Percentiles rank a stretch among this genome's conserved stretches.
Conservation (phyloP, 1,284 basidiomycete genomes). For the Trichosporon sp. region DNA sequence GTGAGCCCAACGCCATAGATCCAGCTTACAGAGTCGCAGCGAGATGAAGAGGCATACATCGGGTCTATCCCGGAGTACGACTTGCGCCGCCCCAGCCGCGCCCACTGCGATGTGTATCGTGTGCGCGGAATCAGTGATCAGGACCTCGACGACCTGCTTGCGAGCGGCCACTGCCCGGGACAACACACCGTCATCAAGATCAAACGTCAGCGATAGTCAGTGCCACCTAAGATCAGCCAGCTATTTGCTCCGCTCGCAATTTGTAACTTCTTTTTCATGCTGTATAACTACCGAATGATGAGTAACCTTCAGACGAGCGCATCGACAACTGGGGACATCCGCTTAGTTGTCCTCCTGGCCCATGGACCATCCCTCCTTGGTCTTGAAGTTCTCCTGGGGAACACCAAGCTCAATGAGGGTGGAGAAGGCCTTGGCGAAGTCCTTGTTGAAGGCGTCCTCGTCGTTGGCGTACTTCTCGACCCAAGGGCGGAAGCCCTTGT, state of each 20-base stretch:
- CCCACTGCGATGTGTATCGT: not conserved
- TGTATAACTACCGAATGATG: slow-evolving; percentile 2
- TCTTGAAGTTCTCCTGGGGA: slow-evolving; percentile 67
- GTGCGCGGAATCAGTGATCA: not conserved
- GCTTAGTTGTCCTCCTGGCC: slow-evolving; percentile 2
- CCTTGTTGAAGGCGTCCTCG: slow-evolving; percentile 80
- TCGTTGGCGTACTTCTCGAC: slow-evolving; percentile 78
- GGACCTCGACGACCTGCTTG: not conserved
- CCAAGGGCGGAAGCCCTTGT: slow-evolving; percentile 3
- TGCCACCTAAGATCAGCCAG: too few relatives aligned
- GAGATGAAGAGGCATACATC: not conserved
- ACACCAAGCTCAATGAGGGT: slow-evolving; percentile 86
- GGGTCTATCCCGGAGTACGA: not conserved
- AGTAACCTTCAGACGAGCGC: not conserved
- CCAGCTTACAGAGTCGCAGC: not conserved
- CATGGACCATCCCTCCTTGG: slow-evolving; percentile 9
- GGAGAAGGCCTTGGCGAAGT: slow-evolving; percentile 68
- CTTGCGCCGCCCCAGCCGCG: not conserved
- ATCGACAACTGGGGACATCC: not conserved
- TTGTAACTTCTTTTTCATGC: slow-evolving; percentile 3
- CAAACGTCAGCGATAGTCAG: not conserved
- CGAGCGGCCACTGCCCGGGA: not conserved
- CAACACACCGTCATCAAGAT: not conserved
- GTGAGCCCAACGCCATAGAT: not conserved
- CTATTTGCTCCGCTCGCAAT: not conserved